These are phyloP conservation scores for Fusarium graminum DNA, from an alignment of 2,329 filamentous ascomycete species.

Conservation along the genomic window DNA sequence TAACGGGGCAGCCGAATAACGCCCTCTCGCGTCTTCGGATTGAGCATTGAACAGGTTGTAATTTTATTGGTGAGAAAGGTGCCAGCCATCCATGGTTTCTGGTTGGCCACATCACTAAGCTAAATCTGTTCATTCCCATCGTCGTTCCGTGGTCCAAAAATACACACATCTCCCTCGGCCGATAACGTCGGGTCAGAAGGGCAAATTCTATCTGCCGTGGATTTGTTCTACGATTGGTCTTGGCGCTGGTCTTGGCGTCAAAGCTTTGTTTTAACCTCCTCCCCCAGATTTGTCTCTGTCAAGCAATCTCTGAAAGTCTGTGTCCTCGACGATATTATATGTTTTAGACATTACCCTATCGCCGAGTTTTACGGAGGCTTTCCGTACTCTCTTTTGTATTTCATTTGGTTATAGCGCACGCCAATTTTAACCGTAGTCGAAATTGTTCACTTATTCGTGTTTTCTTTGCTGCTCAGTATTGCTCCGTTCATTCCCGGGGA, in stretches of 20 bases:
- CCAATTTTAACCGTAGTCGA: background rate
- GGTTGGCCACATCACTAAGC: conserved; percentile 11
- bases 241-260: conserved; percentile 44
- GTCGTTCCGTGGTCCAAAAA: conserved; percentile 17
- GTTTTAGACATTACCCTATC: background rate
- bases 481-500: too few relatives aligned
- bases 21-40: conserved; percentile 33
- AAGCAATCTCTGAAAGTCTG: background rate
- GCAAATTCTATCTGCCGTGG: conserved; percentile 17
- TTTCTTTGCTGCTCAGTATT: too few relatives aligned
- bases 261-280: conserved; percentile 46
- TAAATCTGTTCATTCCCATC: background rate
- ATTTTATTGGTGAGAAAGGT: conserved; percentile 40
- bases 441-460: background rate
- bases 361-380: background rate
- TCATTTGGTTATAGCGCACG: background rate
- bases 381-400: background rate
- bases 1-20: conserved; percentile 6
- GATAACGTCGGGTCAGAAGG: conserved; percentile 33
- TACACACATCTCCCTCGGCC: conserved; percentile 24
- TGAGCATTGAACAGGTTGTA: background rate
- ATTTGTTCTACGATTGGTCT: conserved; percentile 30
- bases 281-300: conserved; percentile 22
- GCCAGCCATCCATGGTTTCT: conserved; percentile 2
- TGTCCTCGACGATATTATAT: background rate